phyloP scores from a whole-genome alignment of 139 green algal species.

The Limnomonas spitsbergensis region DNA sequence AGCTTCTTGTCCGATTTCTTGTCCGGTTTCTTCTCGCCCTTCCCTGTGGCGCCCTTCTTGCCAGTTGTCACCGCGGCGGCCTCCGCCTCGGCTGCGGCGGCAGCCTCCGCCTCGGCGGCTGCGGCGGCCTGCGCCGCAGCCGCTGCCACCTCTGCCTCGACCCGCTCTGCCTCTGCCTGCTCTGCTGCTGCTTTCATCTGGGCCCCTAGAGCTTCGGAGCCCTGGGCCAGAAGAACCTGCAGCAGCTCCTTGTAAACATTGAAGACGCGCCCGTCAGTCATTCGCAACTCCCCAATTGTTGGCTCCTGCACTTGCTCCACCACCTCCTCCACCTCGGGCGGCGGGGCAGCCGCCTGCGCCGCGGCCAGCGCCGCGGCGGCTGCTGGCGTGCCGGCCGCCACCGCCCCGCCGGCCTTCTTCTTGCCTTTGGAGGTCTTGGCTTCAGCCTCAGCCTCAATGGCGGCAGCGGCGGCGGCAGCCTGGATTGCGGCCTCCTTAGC shows the following conservation, averaged over 20 bases:
- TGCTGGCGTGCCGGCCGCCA: not conserved
- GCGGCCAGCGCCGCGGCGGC: not conserved
- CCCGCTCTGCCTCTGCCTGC: constrained; percentile 11
- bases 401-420: not conserved
- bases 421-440: not conserved
- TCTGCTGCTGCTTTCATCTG: not conserved
- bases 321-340: not conserved
- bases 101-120: not conserved
- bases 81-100: not conserved
- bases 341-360: not conserved
- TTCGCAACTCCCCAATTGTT: not conserved
- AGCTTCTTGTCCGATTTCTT: constrained; percentile 9
- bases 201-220: not conserved
- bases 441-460: not conserved
- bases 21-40: not conserved
- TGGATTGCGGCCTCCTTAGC: not conserved
- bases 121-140: not conserved
- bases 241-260: constrained; percentile 17
- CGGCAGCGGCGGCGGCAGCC: not conserved
- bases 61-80: not conserved
- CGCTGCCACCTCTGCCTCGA: constrained; percentile 1
- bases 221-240: not conserved
- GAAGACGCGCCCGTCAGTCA: constrained; percentile 19
- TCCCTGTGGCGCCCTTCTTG: not conserved
- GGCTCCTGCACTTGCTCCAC: too few species aligned